phyloP scores from a whole-genome alignment of 2,329 filamentous ascomycete genomes.

The Didymella exigua region DNA sequence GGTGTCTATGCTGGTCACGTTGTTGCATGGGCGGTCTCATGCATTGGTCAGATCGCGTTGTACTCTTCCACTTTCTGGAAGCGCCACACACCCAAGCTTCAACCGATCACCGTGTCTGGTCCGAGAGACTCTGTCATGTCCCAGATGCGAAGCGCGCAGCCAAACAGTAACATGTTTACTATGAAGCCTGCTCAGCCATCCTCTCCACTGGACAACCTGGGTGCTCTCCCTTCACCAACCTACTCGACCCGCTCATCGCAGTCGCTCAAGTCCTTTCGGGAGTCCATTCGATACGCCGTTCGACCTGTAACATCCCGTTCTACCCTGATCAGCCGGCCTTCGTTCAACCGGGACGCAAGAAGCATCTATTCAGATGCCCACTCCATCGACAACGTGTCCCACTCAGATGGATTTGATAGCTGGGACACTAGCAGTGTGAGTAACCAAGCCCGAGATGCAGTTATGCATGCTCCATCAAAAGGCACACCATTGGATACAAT shows the following conservation, averaged over 20 bases:
- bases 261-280: slow-evolving; percentile 45
- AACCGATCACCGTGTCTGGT: slow-evolving; percentile 29
- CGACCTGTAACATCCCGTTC: slow-evolving; percentile 47
- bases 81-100: slow-evolving; percentile 25
- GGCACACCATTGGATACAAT: slow-evolving; percentile 71
- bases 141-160: slow-evolving; percentile 35
- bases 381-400: slow-evolving; percentile 46
- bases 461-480: slow-evolving; percentile 45
- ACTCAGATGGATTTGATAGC: slow-evolving; percentile 69
- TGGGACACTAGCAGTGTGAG: slow-evolving; percentile 77
- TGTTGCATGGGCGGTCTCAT: slow-evolving; percentile 41
- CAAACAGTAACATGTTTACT: slow-evolving; percentile 33
- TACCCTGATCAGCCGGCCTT: slow-evolving; percentile 42
- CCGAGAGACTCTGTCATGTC: slow-evolving; percentile 46
- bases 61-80: slow-evolving; percentile 38
- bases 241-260: slow-evolving; percentile 44
- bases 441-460: slow-evolving; percentile 62
- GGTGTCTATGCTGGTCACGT: slow-evolving; percentile 45
- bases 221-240: slow-evolving; percentile 44
- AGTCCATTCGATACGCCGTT: slow-evolving; percentile 47
- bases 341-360: slow-evolving; percentile 37
- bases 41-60: slow-evolving; percentile 36
- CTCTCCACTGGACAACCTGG: slow-evolving; percentile 27
- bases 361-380: slow-evolving; percentile 44
- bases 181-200: slow-evolving; percentile 32